These are phyloP conservation scores for Afroboletus lepidellus DNA, from an alignment of 1,284 basidiomycete genomes.

Conservation along the genomic window DNA sequence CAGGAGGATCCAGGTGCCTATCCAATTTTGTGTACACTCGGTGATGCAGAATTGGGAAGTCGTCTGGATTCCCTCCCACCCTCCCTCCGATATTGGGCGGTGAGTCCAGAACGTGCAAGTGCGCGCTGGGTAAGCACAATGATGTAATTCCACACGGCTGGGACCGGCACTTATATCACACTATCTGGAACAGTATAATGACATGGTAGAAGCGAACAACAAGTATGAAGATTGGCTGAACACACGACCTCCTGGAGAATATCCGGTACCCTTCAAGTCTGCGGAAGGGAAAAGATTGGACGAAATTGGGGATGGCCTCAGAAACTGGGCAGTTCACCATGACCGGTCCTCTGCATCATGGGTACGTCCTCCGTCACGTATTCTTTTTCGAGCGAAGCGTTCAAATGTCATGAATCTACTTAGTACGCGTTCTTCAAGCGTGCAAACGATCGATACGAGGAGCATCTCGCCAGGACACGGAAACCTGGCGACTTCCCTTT, in stretches of 20 bases:
- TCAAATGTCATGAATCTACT: not conserved
- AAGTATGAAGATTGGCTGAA: constrained; percentile 19
- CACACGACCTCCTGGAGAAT: constrained; percentile 13
- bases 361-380: constrained; percentile 8
- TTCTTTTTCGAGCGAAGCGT: not conserved
- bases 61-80: constrained; percentile 19
- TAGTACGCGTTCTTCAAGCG: constrained; percentile 16
- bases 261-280: constrained; percentile 11
- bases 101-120: not conserved
- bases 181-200: constrained; percentile 8
- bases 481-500: constrained; percentile 9
- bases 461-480: constrained; percentile 7
- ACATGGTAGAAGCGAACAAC: constrained; percentile 7
- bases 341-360: not conserved
- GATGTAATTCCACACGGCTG: not conserved
- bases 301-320: not conserved
- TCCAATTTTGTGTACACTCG: constrained; percentile 9
- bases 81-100: constrained; percentile 17
- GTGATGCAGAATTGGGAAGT: constrained; percentile 11
- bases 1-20: constrained; percentile 21
- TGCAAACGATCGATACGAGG: constrained; percentile 18
- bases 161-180: not conserved
- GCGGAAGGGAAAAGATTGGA: not conserved
- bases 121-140: constrained; percentile 17
- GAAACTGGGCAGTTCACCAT: constrained; percentile 10